Conservation (phyloP, 163 green algal species). For the Picocystis sp. region DNA sequence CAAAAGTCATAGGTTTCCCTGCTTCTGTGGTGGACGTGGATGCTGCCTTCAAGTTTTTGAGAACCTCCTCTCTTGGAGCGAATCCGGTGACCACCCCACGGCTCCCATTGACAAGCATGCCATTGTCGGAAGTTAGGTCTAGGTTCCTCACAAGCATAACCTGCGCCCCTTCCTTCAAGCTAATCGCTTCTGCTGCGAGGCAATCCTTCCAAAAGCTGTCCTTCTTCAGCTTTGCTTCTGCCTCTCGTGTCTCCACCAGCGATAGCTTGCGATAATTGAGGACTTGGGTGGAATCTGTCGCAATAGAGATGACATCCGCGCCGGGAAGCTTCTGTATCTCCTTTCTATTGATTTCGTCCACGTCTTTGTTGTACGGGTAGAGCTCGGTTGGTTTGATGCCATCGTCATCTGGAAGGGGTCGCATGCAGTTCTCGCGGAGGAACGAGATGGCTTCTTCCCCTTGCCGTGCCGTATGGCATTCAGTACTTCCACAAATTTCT, state of each 20-base stretch:
- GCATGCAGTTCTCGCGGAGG: constrained; percentile 24
- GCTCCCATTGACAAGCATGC: constrained; percentile 38
- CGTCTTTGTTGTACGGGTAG: constrained; percentile 40
- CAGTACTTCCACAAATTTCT: constrained; percentile 36
- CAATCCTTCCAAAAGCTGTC: constrained; percentile 36
- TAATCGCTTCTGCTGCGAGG: constrained; percentile 18
- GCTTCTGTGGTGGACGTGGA: too few species aligned
- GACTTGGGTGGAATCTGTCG: too few species aligned
- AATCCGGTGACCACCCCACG: constrained; percentile 26
- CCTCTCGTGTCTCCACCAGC: too few species aligned
- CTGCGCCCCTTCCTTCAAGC: constrained; percentile 35
- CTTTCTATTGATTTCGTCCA: constrained; percentile 31
- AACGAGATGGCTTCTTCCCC: constrained; percentile 12
- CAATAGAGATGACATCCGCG: neutral
- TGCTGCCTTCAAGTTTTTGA: neutral
- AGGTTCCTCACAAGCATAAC: constrained; percentile 47
- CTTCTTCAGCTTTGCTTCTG: constrained; percentile 18
- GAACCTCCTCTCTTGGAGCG: constrained; percentile 9
- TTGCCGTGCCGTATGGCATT: constrained; percentile 29
- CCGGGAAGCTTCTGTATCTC: constrained; percentile 15
- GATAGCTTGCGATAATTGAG: too few species aligned
- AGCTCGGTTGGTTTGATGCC: constrained; percentile 44
- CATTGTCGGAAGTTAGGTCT: constrained; percentile 16
- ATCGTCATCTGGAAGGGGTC: constrained; percentile 25
- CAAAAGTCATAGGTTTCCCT: too few species aligned